A percentile compares a stretch with the other conserved stretches of the same genome.
Evolutionary conservation across 164 flowering plant genomes (phyloP).

Genomic region (Platanus orientalis): DNA sequence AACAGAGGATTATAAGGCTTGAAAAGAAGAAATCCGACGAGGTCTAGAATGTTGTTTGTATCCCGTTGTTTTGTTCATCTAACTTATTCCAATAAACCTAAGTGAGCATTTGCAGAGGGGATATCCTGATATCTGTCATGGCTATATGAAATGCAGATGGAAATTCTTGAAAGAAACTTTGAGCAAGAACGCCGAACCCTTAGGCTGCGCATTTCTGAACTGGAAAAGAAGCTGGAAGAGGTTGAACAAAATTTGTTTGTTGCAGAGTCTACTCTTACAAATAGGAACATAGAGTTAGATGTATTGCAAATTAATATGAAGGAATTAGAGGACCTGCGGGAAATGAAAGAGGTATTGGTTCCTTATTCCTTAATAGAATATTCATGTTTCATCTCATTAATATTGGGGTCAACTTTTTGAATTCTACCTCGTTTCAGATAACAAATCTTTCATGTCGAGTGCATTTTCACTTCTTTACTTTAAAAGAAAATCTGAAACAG

Average conservation of each 20-base stretch:
- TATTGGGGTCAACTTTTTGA: neutral
- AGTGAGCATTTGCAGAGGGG: neutral
- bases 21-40: conserved; percentile 65
- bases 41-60: conserved; percentile 30
- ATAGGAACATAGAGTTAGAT: conserved; percentile 45
- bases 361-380: neutral
- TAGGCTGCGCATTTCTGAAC: conserved; percentile 43
- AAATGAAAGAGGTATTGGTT: conserved; percentile 87
- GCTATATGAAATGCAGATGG: conserved; percentile 39
- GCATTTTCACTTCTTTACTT: neutral
- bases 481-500: neutral
- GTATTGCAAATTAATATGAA: conserved; percentile 57
- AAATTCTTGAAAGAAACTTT: conserved; percentile 40
- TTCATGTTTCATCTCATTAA: neutral
- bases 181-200: conserved; percentile 61
- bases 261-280: conserved; percentile 48
- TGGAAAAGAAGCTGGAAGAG: conserved; percentile 65
- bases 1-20: conserved; percentile 51
- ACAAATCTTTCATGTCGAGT: neutral
- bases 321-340: conserved; percentile 86
- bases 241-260: conserved; percentile 40
- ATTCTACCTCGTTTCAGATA: neutral
- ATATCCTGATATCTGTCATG: neutral
- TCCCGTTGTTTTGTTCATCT: neutral
- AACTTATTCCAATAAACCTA: neutral